Percentiles rank a stretch among this genome's conserved stretches.
phyloP scores from a whole-genome alignment of 2,329 filamentous ascomycete genomes.

The Aspergillus fumigatiaffinis region DNA sequence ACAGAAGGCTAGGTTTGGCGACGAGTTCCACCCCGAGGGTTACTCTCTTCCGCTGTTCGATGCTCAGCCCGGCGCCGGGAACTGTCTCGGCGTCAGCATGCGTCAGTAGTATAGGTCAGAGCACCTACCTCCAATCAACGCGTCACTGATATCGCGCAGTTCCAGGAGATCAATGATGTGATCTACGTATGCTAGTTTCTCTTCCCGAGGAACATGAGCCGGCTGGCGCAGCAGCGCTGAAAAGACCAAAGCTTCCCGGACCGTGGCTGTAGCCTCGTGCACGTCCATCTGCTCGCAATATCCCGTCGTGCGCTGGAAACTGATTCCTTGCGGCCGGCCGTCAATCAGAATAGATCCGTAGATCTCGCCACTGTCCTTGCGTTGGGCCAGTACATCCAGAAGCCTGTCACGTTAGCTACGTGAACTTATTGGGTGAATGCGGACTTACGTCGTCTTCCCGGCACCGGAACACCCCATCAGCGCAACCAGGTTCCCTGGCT shows the following conservation, averaged over 20 bases:
- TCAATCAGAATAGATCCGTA: constrained; percentile 42
- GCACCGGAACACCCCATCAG: constrained; percentile 83
- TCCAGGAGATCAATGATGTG: constrained; percentile 63
- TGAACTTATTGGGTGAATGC: too few species aligned
- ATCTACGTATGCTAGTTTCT: constrained; percentile 63
- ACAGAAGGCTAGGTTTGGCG: constrained; percentile 55
- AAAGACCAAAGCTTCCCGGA: constrained; percentile 61
- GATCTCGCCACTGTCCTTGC: constrained; percentile 42
- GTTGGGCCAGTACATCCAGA: constrained; percentile 41
- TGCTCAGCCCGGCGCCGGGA: constrained; percentile 56
- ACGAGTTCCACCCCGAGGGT: constrained; percentile 59
- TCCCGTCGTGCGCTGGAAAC: constrained; percentile 49
- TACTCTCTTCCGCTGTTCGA: constrained; percentile 63
- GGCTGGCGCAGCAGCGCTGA: constrained; percentile 61
- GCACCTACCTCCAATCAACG: constrained; percentile 52
- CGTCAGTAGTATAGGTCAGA: too few species aligned
- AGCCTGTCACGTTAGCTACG: constrained; percentile 25
- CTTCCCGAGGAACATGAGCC: constrained; percentile 48
- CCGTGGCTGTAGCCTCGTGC: constrained; percentile 60
- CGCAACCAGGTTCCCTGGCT: constrained; percentile 70
- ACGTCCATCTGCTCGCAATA: constrained; percentile 62
- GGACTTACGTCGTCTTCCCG: constrained; percentile 43
- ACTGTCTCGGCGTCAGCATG: constrained; percentile 17
- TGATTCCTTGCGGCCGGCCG: constrained; percentile 37
- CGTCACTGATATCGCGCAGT: constrained; percentile 59